These are phyloP conservation scores for Trichoderma lentiforme DNA, from an alignment of 2,329 filamentous ascomycete genomes.

Conservation along the genomic window DNA sequence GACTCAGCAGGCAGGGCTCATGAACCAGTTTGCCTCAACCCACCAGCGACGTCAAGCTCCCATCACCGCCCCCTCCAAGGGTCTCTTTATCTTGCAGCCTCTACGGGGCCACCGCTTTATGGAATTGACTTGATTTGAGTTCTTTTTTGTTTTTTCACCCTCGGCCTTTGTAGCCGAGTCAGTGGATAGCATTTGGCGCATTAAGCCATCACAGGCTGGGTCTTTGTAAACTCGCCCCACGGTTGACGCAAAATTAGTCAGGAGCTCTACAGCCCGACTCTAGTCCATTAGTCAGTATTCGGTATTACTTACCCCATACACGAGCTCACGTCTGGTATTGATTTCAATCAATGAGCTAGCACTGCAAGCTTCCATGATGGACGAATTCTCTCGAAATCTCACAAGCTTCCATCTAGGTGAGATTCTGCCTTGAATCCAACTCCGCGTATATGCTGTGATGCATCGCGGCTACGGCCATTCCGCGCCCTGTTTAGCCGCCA, in stretches of 20 bases:
- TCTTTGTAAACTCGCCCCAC: not conserved
- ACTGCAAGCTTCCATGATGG: not conserved
- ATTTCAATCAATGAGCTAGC: not conserved
- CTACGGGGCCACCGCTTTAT: not conserved
- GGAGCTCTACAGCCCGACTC: not conserved
- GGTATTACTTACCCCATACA: not conserved
- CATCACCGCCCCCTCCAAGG: not conserved
- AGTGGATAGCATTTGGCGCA: not conserved
- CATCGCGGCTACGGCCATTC: not conserved
- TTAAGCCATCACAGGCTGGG: not conserved
- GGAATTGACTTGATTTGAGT: not conserved
- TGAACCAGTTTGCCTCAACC: not conserved
- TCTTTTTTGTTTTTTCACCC: not conserved
- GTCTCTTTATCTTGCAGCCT: not conserved
- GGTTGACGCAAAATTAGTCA: not conserved
- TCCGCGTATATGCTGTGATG: not conserved
- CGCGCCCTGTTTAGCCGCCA: not conserved
- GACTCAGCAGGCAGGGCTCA: not conserved
- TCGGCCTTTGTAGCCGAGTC: not conserved
- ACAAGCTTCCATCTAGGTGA: not conserved
- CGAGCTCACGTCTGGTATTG: not conserved
- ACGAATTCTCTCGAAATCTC: not conserved
- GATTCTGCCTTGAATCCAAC: not conserved
- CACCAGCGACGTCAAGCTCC: not conserved
- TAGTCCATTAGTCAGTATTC: not conserved